Evolutionary conservation across 306 rosid genomes (phyloP).

Genomic region (Ceratonia siliqua): DNA sequence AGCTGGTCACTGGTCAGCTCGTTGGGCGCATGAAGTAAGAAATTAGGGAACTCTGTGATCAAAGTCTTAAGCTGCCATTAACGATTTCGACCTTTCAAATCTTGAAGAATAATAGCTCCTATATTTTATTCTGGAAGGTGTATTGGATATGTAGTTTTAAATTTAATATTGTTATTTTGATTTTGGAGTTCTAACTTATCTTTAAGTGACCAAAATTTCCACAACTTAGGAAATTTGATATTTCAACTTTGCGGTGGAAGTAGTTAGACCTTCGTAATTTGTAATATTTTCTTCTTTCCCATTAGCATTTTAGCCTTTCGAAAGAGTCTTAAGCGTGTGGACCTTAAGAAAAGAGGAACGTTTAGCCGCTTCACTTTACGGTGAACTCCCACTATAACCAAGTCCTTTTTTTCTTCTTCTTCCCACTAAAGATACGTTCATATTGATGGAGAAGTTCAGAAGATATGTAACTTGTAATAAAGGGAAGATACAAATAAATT

Average conservation of each 20-base stretch:
- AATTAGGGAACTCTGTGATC: slow-evolving; percentile 27
- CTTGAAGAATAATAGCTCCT: not conserved
- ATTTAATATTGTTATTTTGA: slow-evolving; percentile 23
- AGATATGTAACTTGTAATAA: not conserved
- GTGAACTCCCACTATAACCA: slow-evolving; percentile 41
- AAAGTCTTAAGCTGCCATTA: slow-evolving; percentile 47
- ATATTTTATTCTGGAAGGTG: not conserved
- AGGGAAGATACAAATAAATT: slow-evolving; percentile 4
- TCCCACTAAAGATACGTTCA: slow-evolving; percentile 27
- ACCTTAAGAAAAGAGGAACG: slow-evolving; percentile 49
- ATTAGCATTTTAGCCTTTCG: slow-evolving; percentile 28
- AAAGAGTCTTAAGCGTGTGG: slow-evolving; percentile 74
- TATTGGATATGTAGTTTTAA: not conserved
- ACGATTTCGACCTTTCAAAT: slow-evolving; percentile 40
- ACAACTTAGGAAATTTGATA: slow-evolving; percentile 27
- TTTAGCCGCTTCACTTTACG: slow-evolving; percentile 38
- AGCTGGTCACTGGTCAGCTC: slow-evolving; percentile 72
- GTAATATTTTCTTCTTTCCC: slow-evolving; percentile 15
- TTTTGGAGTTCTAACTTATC: slow-evolving; percentile 31
- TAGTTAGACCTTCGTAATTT: slow-evolving; percentile 39
- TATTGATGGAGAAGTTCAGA: not conserved
- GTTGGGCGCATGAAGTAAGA: slow-evolving; percentile 50
- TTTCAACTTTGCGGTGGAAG: too few species aligned
- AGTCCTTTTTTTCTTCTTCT: not conserved
- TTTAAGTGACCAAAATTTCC: slow-evolving; percentile 46